Conservation (phyloP, 2,329 filamentous ascomycete species). For the Phoma sp. region DNA sequence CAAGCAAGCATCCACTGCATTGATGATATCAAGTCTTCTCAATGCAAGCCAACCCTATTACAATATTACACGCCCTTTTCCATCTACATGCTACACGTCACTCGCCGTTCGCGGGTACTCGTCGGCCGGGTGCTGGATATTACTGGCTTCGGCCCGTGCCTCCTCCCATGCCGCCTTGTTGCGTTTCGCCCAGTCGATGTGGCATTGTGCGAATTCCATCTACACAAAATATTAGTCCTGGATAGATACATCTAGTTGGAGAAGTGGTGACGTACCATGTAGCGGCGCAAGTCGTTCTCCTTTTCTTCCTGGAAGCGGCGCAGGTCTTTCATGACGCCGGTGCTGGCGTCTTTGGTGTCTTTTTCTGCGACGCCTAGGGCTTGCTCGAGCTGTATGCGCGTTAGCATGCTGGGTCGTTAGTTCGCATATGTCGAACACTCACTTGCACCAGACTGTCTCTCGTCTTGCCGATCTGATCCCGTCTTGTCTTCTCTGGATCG, state of each 20-base stretch:
- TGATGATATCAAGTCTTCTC: not conserved
- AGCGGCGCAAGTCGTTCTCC: conserved; percentile 88
- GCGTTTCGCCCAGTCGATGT: conserved; percentile 93
- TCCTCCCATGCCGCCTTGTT: conserved; percentile 93
- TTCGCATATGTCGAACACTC: conserved; percentile 16
- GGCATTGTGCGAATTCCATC: conserved; percentile 90
- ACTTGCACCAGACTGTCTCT: conserved; percentile 78
- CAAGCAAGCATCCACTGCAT: not conserved
- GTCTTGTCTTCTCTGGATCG: conserved; percentile 88
- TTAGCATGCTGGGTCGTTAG: conserved; percentile 13
- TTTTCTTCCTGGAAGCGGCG: conserved; percentile 95
- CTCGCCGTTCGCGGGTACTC: conserved; percentile 28
- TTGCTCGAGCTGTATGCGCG: conserved; percentile 75
- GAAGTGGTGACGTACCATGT: conserved; percentile 77
- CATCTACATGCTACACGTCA: conserved; percentile 28
- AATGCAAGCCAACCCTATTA: not conserved
- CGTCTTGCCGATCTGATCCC: conserved; percentile 95
- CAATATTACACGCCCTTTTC: not conserved
- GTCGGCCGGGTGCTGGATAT: conserved; percentile 67
- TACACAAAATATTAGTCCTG: conserved; percentile 49
- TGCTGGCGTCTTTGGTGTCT: conserved; percentile 91
- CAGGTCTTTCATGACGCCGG: conserved; percentile 85
- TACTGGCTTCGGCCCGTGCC: conserved; percentile 82
- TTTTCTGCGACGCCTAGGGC: conserved; percentile 86
- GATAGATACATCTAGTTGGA: rapidly evolving